phyloP scores from a whole-genome alignment of 1,284 basidiomycete species.

The Bondarzewia mesenterica region DNA sequence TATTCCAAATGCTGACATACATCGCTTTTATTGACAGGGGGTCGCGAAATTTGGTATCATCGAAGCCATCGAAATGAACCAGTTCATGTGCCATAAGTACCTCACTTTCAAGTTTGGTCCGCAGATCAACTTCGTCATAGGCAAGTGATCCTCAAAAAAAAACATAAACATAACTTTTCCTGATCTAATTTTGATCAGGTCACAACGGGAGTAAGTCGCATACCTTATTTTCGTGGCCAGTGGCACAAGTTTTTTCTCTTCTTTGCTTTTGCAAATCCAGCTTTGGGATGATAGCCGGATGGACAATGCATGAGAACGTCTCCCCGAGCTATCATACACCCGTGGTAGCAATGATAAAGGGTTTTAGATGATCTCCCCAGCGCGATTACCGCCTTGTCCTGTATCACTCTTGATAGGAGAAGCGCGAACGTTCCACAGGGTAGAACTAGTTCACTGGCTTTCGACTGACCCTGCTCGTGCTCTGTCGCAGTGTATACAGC shows the following conservation, averaged over 20 bases:
- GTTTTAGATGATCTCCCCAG: no score
- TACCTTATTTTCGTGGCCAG: neutral
- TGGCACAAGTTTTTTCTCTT: neutral
- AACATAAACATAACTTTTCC: neutral
- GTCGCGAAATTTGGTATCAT: slow-evolving; percentile 84
- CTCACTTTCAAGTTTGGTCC: slow-evolving; percentile 78
- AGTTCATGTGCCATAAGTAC: slow-evolving; percentile 96
- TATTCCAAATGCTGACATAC: neutral
- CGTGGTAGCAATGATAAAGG: no score
- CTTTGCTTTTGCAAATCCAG: no score
- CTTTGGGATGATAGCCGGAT: no score
- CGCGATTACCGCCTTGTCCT: no score
- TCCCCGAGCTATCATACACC: no score
- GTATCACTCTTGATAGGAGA: no score
- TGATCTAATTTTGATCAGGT: slow-evolving; percentile 33
- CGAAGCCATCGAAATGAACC: slow-evolving; percentile 77
- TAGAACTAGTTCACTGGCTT: no score
- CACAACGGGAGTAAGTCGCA: slow-evolving; percentile 67
- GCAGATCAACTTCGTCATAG: slow-evolving; percentile 96
- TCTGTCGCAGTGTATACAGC: no score
- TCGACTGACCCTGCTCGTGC: no score
- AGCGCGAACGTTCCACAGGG: no score
- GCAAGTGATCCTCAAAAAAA: slow-evolving; percentile 33
- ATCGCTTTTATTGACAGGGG: slow-evolving; percentile 33
- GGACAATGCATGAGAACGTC: no score